Evolutionary conservation across 108 stramenopile species (phyloP).

Genomic region (Chaetoceros muelleri): DNA sequence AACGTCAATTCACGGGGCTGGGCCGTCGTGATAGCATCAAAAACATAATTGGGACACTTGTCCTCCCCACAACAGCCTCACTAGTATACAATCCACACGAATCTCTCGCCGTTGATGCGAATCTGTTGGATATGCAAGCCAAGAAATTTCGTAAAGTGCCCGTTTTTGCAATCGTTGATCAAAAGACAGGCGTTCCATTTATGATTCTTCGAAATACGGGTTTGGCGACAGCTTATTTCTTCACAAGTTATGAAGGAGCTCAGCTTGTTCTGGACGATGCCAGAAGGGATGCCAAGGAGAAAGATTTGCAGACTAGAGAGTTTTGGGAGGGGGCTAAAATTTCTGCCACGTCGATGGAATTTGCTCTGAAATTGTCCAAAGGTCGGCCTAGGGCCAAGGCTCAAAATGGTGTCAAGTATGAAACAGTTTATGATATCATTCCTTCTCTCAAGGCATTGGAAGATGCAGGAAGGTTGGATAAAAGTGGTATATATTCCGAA

Average conservation of each 20-base stretch:
- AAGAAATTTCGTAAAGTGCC: background rate
- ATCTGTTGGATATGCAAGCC: background rate
- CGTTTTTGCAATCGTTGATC: background rate
- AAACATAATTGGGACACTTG: too few species aligned
- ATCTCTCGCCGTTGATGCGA: background rate
- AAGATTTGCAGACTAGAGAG: background rate
- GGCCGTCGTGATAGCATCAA: too few species aligned
- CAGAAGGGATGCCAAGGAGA: background rate
- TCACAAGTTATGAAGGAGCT: constrained; percentile 3
- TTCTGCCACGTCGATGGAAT: background rate
- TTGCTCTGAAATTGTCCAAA: constrained; percentile 2
- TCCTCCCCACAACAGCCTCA: background rate
- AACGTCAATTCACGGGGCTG: too few species aligned
- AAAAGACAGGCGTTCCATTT: background rate
- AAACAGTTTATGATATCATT: constrained; percentile 2
- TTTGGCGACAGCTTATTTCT: constrained; percentile 2
- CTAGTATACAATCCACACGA: background rate
- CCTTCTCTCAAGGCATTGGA: background rate
- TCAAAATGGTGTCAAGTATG: background rate
- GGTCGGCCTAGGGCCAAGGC: background rate
- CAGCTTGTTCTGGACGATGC: constrained; percentile 3
- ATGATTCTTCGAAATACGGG: constrained; percentile 2
- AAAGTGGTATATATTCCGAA: background rate
- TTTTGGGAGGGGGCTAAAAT: background rate
- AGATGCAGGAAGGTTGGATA: background rate